Evolutionary conservation across 1,139 yeast genomes (phyloP), one percentile per base, ranked within the genome.

Genomic region (Nakaseomyces sp.): DNA sequence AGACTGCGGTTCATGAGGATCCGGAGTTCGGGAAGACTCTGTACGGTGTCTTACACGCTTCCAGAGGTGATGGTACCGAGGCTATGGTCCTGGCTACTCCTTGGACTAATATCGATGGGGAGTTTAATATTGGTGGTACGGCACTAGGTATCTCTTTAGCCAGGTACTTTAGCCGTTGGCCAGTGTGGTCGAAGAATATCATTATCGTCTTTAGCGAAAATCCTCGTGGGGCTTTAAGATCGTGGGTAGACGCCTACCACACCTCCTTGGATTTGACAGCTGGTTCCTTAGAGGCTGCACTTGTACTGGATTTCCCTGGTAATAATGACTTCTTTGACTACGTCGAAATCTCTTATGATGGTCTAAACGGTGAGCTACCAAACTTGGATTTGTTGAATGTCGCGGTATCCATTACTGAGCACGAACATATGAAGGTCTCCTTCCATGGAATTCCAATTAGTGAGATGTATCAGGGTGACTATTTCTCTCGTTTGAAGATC

Each of bases 221-320:
- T 57, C 77, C 84, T 2, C 77, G 76, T 40, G 70, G 71, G 37
- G 78, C 94, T 1, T 69, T 91, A 48, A 70, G 96, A 49, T 69
- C 81, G 1, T 93, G 97, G 97, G 96, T 91, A 4, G 86, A 85
- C 47, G 96, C 95, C 0, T 93, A 93, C 62, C 97, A 93, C 59
- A 80, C 87, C 0, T 70, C 83, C 0, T 69, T 93, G 58, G 94
- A 87, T 55, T 71, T 80, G 45, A 88, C 96, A 1, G 96, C 95
- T n/a, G 99, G 99, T 0, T 77, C 93, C 0, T 84, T 93, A 41
- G 97, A 91, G 54, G 87, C 95, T 26, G 98, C 97, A 0, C 61
- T 91, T 4, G 83, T 89, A 18, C 58, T 93, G 50, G 98, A 93
- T 61, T 87, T 76, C 57, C 80, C 93, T 2, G 74, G 81, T 2